Base-by-base conservation (phyloP, 2,329 filamentous ascomycete species). In the Colletotrichum falcatum region DNA sequence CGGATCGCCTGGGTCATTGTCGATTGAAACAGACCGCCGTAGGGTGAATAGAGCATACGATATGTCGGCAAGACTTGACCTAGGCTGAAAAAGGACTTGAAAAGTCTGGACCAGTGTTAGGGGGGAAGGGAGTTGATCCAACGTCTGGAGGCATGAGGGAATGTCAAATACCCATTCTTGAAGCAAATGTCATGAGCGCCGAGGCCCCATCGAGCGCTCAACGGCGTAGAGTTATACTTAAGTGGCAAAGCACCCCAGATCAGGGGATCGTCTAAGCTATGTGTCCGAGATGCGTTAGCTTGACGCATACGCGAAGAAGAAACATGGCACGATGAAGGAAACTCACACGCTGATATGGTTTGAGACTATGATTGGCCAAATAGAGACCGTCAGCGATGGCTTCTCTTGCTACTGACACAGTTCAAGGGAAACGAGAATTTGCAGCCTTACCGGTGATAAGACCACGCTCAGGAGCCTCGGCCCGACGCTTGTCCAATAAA, bases 171-270 rank as follows among this genome's bases (percentile, higher is more conserved):
- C 94, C 89, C 91, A 78, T 94, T 95, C 76, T 91, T 91, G 81
- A 97, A 99, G 82, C 95, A 98, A 71, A 99, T 95, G 80, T 99
- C 96, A 79, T 98, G 94, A 76, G 94, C 97, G 30, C 94, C 96
- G 65, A 99, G 87, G 12, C 91, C 90, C 94, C 95, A 98, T 79
- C 96, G 90, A 77, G 94, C 86, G 78, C 95, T 96, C 66, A 87
- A 85, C 26, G 92, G 89, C 70, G 91, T 89, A 76, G 92, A 90
- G 73, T 89, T 84, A 77, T 96, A 94, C 60, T 88, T 86, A 55
- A 93, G 80, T 1, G 96, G 96, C 5, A 99, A 83, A 44, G 94
- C 89, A 23, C 95, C 96, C 95, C 95, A 99, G 75, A 98, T 90
- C 69, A 98, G 83, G 33, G 96, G 96, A 82, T 99, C 96, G 81